A percentile compares a stretch with the other conserved stretches of the same genome.
These are phyloP conservation scores for Nicotiana sylvestris DNA, from an alignment of 257 asterid genomes.

Conservation along the genomic window DNA sequence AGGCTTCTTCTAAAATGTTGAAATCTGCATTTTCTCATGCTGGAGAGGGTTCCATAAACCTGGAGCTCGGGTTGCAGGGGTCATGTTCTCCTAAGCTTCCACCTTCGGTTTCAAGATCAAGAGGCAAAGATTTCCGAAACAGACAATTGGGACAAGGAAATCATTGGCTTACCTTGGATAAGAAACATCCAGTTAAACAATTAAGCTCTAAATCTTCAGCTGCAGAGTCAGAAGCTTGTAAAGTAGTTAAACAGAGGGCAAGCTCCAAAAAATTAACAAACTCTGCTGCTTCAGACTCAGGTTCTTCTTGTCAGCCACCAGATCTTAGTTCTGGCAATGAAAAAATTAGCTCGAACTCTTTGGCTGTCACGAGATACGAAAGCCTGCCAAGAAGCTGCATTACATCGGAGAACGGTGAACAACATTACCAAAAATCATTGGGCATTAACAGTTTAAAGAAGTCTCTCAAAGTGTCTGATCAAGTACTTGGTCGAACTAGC, in stretches of 20 bases:
- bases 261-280: neutral
- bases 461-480: slow-evolving; percentile 22
- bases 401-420: slow-evolving; percentile 2
- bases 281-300: slow-evolving; percentile 1
- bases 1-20: slow-evolving; percentile 27
- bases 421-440: too few species aligned
- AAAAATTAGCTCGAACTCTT: slow-evolving; percentile 10
- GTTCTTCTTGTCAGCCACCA: slow-evolving; percentile 11
- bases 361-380: neutral
- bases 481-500: slow-evolving; percentile 19
- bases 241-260: slow-evolving; percentile 4
- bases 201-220: neutral
- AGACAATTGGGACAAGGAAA: slow-evolving; percentile 18
- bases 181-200: slow-evolving; percentile 16
- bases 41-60: slow-evolving; percentile 7
- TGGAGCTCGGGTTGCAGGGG: slow-evolving; percentile 13
- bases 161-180: slow-evolving; percentile 7
- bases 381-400: neutral
- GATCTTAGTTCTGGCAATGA: neutral
- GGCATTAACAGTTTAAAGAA: neutral
- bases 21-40: slow-evolving; percentile 20
- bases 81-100: slow-evolving; percentile 40
- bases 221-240: slow-evolving; percentile 12
- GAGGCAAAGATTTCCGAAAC: slow-evolving; percentile 35
- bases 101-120: slow-evolving; percentile 35